Percentiles rank a stretch among this genome's conserved stretches.
phyloP scores from a whole-genome alignment of 2,329 filamentous ascomycete species.

The Microsporum ferrugineum region DNA sequence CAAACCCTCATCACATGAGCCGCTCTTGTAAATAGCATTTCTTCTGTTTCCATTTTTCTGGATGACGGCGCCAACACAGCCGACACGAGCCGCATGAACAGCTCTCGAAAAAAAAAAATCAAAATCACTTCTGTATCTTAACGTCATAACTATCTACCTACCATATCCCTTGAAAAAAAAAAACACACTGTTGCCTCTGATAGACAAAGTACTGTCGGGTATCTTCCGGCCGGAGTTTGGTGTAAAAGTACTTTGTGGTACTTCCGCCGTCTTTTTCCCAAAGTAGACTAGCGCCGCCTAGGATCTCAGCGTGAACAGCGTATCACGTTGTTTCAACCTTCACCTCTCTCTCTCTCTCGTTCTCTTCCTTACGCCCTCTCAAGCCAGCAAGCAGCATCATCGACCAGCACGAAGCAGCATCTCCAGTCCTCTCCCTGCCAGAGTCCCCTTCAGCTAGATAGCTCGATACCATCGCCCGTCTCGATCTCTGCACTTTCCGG shows the following conservation, averaged over 20 bases:
- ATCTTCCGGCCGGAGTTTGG: neutral
- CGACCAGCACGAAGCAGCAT: neutral
- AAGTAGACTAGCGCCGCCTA: neutral
- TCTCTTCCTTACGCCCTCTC: neutral
- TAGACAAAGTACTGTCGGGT: neutral
- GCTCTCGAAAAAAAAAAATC: neutral
- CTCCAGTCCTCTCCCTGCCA: neutral
- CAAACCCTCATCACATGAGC: neutral
- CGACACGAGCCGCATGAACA: neutral
- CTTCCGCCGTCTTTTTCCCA: neutral
- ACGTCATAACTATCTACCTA: neutral
- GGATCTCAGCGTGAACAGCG: neutral
- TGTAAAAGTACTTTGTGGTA: neutral
- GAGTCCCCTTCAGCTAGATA: neutral
- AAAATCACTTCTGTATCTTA: neutral
- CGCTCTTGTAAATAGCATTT: neutral
- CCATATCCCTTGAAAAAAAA: no score
- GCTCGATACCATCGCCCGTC: neutral
- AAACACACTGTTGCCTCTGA: neutral
- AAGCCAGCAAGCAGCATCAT: neutral
- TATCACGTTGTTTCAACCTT: conserved; percentile 4
- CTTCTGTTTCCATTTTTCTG: neutral
- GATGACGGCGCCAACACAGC: neutral
- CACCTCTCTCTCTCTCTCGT: conserved; percentile 1
- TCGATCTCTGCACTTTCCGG: neutral